Conservation (phyloP, 73 alveolate genomes). For the Breviolum minutum region DNA sequence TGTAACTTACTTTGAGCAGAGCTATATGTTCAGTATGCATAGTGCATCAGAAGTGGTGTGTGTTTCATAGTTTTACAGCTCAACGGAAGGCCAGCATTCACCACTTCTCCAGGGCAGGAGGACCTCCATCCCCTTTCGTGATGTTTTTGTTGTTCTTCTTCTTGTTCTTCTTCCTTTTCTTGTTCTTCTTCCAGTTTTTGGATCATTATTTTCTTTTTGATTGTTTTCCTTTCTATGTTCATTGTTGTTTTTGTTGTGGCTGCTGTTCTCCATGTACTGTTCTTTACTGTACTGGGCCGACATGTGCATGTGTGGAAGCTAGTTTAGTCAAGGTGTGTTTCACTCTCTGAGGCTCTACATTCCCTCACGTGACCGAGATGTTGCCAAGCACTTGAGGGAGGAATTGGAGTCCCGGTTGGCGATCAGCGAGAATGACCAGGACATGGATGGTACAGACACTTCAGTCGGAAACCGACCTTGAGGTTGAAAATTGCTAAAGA, state of each 20-base stretch:
- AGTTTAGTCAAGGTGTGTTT: not conserved
- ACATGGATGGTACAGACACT: conserved; percentile 40
- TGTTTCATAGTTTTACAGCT: too few relatives aligned
- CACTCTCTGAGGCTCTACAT: conserved; percentile 28
- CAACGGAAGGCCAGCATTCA: too few relatives aligned
- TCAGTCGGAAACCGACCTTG: conserved; percentile 27
- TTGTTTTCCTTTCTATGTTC: not conserved
- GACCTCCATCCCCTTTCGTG: too few relatives aligned
- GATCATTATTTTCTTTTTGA: not conserved
- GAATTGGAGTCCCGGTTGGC: conserved; percentile 60
- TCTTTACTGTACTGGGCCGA: not conserved
- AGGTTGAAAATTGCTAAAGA: not conserved
- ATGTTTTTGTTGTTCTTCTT: too few relatives aligned
- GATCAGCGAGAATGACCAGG: conserved; percentile 1
- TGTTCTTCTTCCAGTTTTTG: not conserved
- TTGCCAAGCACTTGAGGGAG: conserved; percentile 55
- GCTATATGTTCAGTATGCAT: too few relatives aligned
- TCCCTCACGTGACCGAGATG: conserved; percentile 82
- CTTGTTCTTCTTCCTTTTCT: not conserved
- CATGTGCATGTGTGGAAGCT: not conserved
- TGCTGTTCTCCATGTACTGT: too few relatives aligned
- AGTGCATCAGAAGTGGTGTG: too few relatives aligned
- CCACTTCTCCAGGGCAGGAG: too few relatives aligned
- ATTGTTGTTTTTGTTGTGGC: too few relatives aligned
- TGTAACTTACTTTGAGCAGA: too few relatives aligned